Conservation (phyloP, 2,329 filamentous ascomycete species). For the Albophoma yamanashiensis region DNA sequence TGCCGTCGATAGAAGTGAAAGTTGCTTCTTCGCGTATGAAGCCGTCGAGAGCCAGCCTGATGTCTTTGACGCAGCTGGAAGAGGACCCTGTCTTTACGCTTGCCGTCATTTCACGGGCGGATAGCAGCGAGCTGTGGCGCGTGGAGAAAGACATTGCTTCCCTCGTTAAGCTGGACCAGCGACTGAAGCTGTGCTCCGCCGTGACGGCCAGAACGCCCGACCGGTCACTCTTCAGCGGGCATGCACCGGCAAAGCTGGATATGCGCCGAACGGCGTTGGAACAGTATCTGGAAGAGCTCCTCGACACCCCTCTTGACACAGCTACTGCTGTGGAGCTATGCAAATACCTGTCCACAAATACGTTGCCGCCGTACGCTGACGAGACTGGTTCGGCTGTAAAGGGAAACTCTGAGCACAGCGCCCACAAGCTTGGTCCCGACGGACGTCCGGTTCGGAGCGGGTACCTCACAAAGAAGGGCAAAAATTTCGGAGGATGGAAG, state of each 20-base stretch:
- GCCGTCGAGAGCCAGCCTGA: slow-evolving; percentile 75
- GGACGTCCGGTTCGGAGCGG: slow-evolving; percentile 68
- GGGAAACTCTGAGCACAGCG: slow-evolving; percentile 12
- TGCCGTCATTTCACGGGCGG: slow-evolving; percentile 68
- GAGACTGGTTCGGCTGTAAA: slow-evolving; percentile 30
- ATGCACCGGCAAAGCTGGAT: slow-evolving; percentile 89
- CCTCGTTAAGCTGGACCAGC: slow-evolving; percentile 70
- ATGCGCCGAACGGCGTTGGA: slow-evolving; percentile 73
- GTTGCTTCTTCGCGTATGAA: slow-evolving; percentile 93
- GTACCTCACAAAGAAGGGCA: slow-evolving; percentile 91
- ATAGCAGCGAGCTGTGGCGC: slow-evolving; percentile 76
- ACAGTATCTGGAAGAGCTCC: slow-evolving; percentile 71
- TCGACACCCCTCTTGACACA: slow-evolving; percentile 74
- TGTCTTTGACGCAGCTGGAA: slow-evolving; percentile 69
- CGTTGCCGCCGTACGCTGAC: slow-evolving; percentile 50
- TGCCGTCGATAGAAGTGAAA: slow-evolving; percentile 74
- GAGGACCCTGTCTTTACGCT: slow-evolving; percentile 93
- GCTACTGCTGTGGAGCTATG: slow-evolving; percentile 71
- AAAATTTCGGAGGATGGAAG: slow-evolving; percentile 99
- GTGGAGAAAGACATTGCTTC: slow-evolving; percentile 85
- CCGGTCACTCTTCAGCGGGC: slow-evolving; percentile 75
- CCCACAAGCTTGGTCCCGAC: slow-evolving; percentile 41
- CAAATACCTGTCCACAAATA: slow-evolving; percentile 67
- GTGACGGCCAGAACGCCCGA: slow-evolving; percentile 76
- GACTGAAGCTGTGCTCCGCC: slow-evolving; percentile 61